phyloP scores from a whole-genome alignment of 2,329 filamentous ascomycete species.

The Apiospora koreana region DNA sequence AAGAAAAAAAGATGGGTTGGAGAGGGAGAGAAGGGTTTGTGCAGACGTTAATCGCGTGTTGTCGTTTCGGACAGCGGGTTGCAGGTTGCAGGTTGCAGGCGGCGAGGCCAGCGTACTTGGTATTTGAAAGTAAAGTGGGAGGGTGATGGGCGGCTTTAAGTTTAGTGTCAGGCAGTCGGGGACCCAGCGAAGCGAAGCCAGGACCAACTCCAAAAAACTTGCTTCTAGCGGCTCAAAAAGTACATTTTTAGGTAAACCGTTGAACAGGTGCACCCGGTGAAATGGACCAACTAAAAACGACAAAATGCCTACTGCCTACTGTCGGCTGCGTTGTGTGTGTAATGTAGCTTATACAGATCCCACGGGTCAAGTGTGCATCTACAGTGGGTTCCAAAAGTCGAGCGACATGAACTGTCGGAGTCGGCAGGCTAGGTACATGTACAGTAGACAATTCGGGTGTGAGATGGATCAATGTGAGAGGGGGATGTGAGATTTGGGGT shows the following conservation, averaged over 20 bases:
- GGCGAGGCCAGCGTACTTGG: not conserved
- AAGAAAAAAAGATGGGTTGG: not conserved
- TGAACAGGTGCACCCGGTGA: not conserved
- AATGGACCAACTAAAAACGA: not conserved
- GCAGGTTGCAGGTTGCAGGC: too few relatives aligned
- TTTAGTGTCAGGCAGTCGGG: slow-evolving; percentile 5
- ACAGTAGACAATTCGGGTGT: not conserved
- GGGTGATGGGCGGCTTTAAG: not conserved
- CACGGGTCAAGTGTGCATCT: not conserved
- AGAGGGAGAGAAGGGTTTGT: not conserved
- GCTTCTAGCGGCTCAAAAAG: not conserved
- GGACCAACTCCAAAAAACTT: slow-evolving; percentile 8
- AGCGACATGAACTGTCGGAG: not conserved
- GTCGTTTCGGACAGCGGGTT: not conserved
- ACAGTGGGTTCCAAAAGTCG: not conserved
- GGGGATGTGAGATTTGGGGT: not conserved
- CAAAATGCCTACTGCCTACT: not conserved
- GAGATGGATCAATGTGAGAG: not conserved
- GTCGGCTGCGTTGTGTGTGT: not conserved
- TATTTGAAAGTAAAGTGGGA: not conserved
- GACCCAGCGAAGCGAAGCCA: not conserved
- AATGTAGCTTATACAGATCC: too few relatives aligned
- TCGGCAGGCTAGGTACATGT: not conserved
- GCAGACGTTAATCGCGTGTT: slow-evolving; percentile 1
- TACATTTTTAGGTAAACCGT: not conserved